Evolutionary conservation across 2,329 filamentous ascomycete species (phyloP).

Genomic region (Cordyceps cateniannulata): DNA sequence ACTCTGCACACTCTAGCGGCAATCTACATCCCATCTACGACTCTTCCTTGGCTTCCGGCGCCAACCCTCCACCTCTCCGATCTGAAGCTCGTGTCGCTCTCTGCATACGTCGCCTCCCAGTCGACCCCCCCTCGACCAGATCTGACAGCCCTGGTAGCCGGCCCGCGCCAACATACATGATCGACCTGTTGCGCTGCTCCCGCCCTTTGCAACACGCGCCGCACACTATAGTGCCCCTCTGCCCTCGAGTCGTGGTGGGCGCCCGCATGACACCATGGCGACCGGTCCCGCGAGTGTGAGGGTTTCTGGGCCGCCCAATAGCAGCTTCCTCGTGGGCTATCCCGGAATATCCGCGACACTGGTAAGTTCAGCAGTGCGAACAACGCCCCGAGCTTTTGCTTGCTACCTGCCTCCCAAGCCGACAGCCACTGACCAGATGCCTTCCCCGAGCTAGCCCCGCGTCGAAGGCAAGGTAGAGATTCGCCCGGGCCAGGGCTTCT

Average conservation of each 20-base stretch:
- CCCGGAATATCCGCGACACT: conserved; percentile 95
- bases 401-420: neutral
- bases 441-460: conserved; percentile 59
- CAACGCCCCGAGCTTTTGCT: conserved; percentile 8
- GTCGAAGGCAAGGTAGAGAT: conserved; percentile 98
- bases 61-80: neutral
- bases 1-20: neutral
- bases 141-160: neutral
- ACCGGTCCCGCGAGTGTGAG: conserved; percentile 56
- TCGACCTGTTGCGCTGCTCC: neutral
- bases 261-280: conserved; percentile 47
- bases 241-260: conserved; percentile 36
- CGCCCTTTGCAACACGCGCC: neutral
- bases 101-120: neutral
- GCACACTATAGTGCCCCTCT: neutral
- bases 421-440: conserved; percentile 17
- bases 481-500: conserved; percentile 75
- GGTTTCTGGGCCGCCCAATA: conserved; percentile 95
- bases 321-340: conserved; percentile 93
- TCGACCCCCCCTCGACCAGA: neutral
- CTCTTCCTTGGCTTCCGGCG: neutral
- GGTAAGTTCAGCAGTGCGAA: conserved; percentile 51
- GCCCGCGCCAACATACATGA: neutral
- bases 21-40: neutral
- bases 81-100: neutral